A percentile compares a stretch with the other conserved stretches of the same genome.
These are phyloP conservation scores for Triglochin maritima DNA, from an alignment of 106 monocot species.

Conservation along the genomic window DNA sequence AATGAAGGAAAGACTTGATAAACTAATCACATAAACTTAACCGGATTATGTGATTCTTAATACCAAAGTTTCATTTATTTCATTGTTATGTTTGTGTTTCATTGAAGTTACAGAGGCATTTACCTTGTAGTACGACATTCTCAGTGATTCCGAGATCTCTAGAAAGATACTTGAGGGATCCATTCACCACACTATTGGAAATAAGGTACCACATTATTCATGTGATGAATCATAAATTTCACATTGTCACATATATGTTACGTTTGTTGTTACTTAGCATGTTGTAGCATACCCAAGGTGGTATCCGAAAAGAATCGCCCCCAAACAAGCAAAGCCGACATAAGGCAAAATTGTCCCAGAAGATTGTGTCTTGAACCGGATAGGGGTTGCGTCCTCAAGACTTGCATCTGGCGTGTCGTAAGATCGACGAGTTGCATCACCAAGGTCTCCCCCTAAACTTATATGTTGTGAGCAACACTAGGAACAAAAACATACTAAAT, in stretches of 20 bases:
- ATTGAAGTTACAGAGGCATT: background rate
- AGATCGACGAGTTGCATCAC: too few species aligned
- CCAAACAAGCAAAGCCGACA: slow-evolving; percentile 91
- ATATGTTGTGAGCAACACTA: too few species aligned
- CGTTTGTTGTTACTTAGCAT: too few species aligned
- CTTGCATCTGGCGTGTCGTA: slow-evolving; percentile 23
- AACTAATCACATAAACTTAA: too few species aligned
- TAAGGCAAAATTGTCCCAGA: slow-evolving; percentile 81
- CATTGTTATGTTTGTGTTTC: too few species aligned
- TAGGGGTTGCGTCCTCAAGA: slow-evolving; percentile 37
- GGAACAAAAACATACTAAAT: too few species aligned
- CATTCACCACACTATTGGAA: slow-evolving; percentile 76
- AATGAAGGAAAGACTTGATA: too few species aligned
- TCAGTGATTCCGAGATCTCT: slow-evolving; percentile 71
- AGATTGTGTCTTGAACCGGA: slow-evolving; percentile 43
- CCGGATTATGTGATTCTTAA: too few species aligned
- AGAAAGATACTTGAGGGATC: slow-evolving; percentile 85
- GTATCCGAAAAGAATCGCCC: slow-evolving; percentile 92
- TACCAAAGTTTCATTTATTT: too few species aligned
- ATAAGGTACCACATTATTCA: background rate
- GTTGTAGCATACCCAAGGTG: slow-evolving; percentile 68
- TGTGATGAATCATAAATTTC: too few species aligned
- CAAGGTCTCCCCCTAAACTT: too few species aligned
- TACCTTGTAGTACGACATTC: slow-evolving; percentile 70
- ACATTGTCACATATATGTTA: too few species aligned